Evolutionary conservation across 176 grass and related monocot species (phyloP).

Genomic region (Oryza meyeriana): DNA sequence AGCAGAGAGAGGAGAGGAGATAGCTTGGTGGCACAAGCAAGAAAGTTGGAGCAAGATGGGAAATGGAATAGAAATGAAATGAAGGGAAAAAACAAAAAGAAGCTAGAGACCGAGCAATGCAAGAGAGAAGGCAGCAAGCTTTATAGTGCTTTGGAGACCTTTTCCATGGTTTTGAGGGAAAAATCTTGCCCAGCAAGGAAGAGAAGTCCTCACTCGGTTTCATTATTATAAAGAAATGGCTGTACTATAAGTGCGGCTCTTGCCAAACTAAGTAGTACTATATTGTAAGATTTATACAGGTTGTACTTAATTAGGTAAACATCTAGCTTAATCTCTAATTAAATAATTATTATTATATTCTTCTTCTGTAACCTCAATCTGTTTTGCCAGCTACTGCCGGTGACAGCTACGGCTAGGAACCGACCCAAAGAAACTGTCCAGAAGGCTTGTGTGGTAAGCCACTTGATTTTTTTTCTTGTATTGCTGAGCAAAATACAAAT

Average conservation of each 20-base stretch:
- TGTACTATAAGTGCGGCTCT: background rate
- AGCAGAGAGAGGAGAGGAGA: background rate
- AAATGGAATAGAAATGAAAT: constrained; percentile 21
- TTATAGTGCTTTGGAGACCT: constrained; percentile 18
- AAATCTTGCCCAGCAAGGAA: constrained; percentile 37
- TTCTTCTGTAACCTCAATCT: background rate
- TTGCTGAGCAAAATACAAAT: background rate
- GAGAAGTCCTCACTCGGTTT: constrained; percentile 40
- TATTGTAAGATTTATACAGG: background rate
- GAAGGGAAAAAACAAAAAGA: too few species aligned
- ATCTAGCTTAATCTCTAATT: background rate
- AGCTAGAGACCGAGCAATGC: background rate
- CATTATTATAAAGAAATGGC: background rate
- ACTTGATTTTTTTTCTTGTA: background rate
- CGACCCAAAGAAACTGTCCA: background rate
- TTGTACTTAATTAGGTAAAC: background rate
- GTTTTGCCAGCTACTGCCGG: background rate
- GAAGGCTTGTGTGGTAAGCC: constrained; percentile 21
- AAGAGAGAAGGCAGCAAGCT: background rate
- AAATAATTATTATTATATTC: background rate
- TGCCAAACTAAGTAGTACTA: background rate
- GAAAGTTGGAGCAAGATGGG: background rate
- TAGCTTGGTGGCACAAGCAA: background rate
- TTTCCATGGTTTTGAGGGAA: constrained; percentile 7
- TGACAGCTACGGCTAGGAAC: constrained; percentile 12